Evolutionary conservation across 768 basidiomycete genomes (phyloP).

Genomic region (Lactarius vividus): DNA sequence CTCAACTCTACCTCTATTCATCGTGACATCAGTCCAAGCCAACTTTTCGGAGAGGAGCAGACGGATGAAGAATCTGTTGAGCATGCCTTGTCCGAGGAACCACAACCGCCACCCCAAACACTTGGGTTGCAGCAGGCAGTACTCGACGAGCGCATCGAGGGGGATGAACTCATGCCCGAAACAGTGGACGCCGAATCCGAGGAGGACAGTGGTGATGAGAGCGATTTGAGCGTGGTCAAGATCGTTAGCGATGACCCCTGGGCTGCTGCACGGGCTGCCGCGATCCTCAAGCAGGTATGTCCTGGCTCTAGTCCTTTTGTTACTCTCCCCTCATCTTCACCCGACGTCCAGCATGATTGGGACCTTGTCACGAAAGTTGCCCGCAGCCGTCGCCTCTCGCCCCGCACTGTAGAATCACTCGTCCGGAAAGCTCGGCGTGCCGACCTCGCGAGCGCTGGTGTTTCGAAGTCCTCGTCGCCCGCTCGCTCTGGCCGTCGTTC

Average conservation of each 20-base stretch:
- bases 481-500: constrained; percentile 17
- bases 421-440: constrained; percentile 29
- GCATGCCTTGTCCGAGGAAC: constrained; percentile 38
- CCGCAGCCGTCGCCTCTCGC: constrained; percentile 35
- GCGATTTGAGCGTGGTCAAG: constrained; percentile 66
- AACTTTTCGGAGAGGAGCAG: constrained; percentile 31
- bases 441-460: constrained; percentile 20
- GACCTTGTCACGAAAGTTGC: constrained; percentile 67
- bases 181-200: constrained; percentile 31
- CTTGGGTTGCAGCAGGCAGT: background rate
- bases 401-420: constrained; percentile 35
- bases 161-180: constrained; percentile 22
- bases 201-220: constrained; percentile 37
- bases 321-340: background rate
- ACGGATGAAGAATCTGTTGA: constrained; percentile 35
- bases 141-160: constrained; percentile 13
- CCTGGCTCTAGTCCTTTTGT: too few relatives aligned
- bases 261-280: constrained; percentile 90
- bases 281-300: constrained; percentile 84
- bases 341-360: constrained; percentile 64
- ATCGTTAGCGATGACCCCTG: constrained; percentile 81
- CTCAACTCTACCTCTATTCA: background rate
- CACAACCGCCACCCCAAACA: constrained; percentile 1
- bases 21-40: background rate
- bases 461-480: constrained; percentile 23